phyloP scores from a whole-genome alignment of 2,329 filamentous ascomycete species.

The Lasiodiplodia sp. region DNA sequence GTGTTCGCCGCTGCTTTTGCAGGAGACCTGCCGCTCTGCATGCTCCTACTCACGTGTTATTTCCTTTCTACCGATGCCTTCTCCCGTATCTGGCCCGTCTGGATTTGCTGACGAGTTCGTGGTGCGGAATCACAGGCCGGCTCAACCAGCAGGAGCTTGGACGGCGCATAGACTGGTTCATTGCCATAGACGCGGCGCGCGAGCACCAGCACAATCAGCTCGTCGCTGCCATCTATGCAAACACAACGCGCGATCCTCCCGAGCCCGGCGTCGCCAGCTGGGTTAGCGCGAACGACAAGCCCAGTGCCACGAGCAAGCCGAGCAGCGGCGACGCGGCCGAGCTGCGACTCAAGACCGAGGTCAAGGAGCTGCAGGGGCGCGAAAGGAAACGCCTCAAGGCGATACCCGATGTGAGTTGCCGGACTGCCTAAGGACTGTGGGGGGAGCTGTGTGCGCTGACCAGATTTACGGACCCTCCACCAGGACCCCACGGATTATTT shows the following conservation, averaged over 20 bases:
- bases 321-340: conserved; percentile 65
- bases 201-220: conserved; percentile 70
- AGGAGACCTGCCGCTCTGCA: not conserved
- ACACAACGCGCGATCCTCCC: conserved; percentile 65
- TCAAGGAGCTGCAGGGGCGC: conserved; percentile 67
- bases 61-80: too few relatives aligned
- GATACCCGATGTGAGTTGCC: conserved; percentile 56
- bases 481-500: conserved; percentile 34
- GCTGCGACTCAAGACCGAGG: conserved; percentile 68
- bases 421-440: not conserved
- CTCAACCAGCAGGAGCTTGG: conserved; percentile 68
- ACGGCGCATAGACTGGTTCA: conserved; percentile 62
- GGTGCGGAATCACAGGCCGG: conserved; percentile 52
- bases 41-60: not conserved
- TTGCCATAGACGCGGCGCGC: conserved; percentile 59
- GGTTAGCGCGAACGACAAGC: conserved; percentile 76
- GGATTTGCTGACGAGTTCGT: conserved; percentile 3
- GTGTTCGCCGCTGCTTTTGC: not conserved
- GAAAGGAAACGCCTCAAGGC: conserved; percentile 66
- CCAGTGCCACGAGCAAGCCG: conserved; percentile 71
- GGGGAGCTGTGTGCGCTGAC: conserved; percentile 1
- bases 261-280: conserved; percentile 69
- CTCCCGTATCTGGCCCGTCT: too few relatives aligned
- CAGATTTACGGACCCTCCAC: conserved; percentile 21
- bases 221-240: conserved; percentile 65